Evolutionary conservation across 805 yeast genomes (phyloP).

Genomic region (Hanseniaspora valbyensis): DNA sequence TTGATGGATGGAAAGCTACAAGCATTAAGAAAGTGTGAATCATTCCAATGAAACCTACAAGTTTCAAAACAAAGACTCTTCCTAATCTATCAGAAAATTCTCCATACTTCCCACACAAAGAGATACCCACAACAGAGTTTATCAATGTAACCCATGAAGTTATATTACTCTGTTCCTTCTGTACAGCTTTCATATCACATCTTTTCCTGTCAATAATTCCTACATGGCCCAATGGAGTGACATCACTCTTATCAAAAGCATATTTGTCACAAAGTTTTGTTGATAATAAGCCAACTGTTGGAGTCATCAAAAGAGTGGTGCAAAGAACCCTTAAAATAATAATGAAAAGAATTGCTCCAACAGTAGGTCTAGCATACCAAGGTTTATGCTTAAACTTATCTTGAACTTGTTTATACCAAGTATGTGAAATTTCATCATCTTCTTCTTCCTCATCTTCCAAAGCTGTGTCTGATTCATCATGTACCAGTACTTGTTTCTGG

Average conservation of each 20-base stretch:
- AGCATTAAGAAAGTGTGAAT: conserved; percentile 21
- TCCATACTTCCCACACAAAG: conserved; percentile 54
- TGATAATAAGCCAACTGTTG: conserved; percentile 31
- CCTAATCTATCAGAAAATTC: conserved; percentile 56
- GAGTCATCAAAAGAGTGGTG: conserved; percentile 31
- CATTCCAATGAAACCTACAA: conserved; percentile 24
- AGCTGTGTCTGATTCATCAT: neutral
- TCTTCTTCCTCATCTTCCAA: conserved; percentile 17
- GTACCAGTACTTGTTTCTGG: no score
- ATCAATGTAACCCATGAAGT: conserved; percentile 36
- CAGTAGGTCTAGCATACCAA: conserved; percentile 51
- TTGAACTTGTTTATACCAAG: conserved; percentile 43
- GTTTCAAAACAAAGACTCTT: conserved; percentile 39
- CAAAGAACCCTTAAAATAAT: conserved; percentile 37
- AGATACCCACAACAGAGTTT: conserved; percentile 36
- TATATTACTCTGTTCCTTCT: conserved; percentile 37
- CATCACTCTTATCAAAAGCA: conserved; percentile 22
- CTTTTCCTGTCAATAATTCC: conserved; percentile 17
- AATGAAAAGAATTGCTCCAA: conserved; percentile 37
- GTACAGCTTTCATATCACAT: conserved; percentile 36
- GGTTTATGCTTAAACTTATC: conserved; percentile 33
- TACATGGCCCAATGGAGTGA: conserved; percentile 28
- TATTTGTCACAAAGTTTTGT: conserved; percentile 34
- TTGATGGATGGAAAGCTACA: conserved; percentile 28
- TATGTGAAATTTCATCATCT: conserved; percentile 5